These are phyloP conservation scores for Retiboletus flavoniger DNA, from an alignment of 1,284 basidiomycete species.

Conservation along the genomic window DNA sequence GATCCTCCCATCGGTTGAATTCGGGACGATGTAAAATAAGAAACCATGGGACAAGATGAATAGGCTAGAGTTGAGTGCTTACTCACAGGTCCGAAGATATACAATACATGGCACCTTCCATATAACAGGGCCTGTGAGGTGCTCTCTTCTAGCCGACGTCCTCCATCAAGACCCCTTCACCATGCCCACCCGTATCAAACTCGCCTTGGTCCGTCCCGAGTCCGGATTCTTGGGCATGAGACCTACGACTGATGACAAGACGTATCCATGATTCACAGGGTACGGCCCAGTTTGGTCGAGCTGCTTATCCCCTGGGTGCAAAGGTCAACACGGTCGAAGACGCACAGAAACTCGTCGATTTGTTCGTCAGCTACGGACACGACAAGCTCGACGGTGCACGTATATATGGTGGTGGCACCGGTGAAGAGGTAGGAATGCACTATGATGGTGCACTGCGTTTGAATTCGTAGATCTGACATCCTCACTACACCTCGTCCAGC, in stretches of 20 bases:
- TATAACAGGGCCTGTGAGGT: background rate
- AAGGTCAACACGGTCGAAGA: conserved; percentile 22
- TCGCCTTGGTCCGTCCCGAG: conserved; percentile 8
- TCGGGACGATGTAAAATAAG: background rate
- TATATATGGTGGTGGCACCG: conserved; percentile 28
- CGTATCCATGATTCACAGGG: conserved; percentile 4
- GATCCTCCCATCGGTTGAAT: background rate
- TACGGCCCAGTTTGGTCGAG: conserved; percentile 18
- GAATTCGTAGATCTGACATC: background rate
- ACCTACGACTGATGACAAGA: background rate
- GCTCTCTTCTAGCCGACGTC: background rate
- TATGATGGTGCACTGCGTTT: background rate
- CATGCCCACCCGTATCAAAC: conserved; percentile 15
- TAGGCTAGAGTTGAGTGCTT: background rate
- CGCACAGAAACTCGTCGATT: conserved; percentile 30
- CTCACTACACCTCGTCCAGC: conserved; percentile 8
- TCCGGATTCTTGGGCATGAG: background rate
- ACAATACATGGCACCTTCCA: background rate
- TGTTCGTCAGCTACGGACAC: conserved; percentile 24
- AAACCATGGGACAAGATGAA: background rate
- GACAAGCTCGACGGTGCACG: conserved; percentile 27
- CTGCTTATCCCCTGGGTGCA: conserved; percentile 10
- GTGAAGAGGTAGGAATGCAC: conserved; percentile 18
- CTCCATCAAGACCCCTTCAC: background rate
- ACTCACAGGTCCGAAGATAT: background rate